phyloP scores from a whole-genome alignment of 176 grass and related monocot genomes.

The sorghum (Sorghum bicolor) region DNA sequence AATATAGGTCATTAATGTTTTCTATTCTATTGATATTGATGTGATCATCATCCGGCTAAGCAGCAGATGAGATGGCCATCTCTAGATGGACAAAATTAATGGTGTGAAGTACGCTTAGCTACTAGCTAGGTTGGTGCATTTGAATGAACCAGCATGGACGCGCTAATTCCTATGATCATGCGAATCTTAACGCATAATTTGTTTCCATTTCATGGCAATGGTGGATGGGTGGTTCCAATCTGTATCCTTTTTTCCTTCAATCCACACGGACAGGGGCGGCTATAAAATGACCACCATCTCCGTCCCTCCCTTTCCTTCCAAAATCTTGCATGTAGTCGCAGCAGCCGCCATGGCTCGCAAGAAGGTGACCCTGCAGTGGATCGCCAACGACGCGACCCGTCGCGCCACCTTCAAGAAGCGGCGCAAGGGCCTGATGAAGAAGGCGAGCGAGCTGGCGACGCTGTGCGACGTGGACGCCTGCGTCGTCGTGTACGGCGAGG shows the following conservation, averaged over 20 bases:
- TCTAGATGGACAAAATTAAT: background rate
- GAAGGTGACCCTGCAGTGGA: slow-evolving; percentile 36
- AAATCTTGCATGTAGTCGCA: background rate
- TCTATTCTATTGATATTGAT: background rate
- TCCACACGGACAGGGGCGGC: background rate
- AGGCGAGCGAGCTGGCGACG: slow-evolving; percentile 42
- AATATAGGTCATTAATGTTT: background rate
- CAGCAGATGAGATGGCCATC: background rate
- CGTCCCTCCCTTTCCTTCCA: background rate
- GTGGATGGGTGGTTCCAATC: background rate
- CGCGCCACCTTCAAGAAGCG: slow-evolving; percentile 44
- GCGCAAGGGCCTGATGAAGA: slow-evolving; percentile 43
- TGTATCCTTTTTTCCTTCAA: background rate
- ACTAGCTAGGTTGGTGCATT: background rate
- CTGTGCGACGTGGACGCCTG: slow-evolving; percentile 34
- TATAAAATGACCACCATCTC: background rate
- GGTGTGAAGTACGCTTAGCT: background rate
- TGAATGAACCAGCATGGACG: background rate
- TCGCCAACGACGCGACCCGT: slow-evolving; percentile 26
- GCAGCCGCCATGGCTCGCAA: slow-evolving; percentile 34
- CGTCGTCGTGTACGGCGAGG: slow-evolving; percentile 33
- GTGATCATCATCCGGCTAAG: background rate
- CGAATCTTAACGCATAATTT: background rate
- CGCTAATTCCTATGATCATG: background rate
- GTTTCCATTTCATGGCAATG: background rate